A percentile compares a stretch with the other conserved stretches of the same genome.
phyloP scores from a whole-genome alignment of 306 rosid genomes.

The Rosa persica region DNA sequence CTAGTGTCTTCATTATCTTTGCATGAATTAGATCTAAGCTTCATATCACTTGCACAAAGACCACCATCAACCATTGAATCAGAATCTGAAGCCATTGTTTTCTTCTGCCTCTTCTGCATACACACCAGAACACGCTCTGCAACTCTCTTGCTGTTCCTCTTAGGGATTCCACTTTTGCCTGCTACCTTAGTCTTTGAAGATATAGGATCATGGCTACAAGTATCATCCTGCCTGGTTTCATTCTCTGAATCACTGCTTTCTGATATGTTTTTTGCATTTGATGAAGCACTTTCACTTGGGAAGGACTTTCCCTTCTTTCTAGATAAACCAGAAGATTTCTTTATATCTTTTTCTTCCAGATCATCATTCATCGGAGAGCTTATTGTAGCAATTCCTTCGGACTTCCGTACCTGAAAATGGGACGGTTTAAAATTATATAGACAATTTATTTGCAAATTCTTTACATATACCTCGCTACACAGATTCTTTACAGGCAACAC shows the following conservation, averaged over 20 bases:
- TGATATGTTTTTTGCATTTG: slow-evolving; percentile 76
- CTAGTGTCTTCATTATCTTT: slow-evolving; percentile 44
- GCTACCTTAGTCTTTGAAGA: slow-evolving; percentile 54
- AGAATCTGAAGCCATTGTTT: slow-evolving; percentile 69
- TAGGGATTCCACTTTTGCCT: slow-evolving; percentile 58
- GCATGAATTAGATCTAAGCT: slow-evolving; percentile 41
- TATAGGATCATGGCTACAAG: slow-evolving; percentile 46
- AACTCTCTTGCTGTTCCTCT: slow-evolving; percentile 95
- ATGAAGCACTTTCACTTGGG: slow-evolving; percentile 95
- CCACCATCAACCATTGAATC: slow-evolving; percentile 69
- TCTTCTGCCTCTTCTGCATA: slow-evolving; percentile 93
- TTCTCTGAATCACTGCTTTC: slow-evolving; percentile 97
- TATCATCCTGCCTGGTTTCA: slow-evolving; percentile 64
- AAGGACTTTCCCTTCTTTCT: slow-evolving; percentile 59
- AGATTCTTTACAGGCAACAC: slow-evolving; percentile 26
- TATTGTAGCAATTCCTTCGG: slow-evolving; percentile 49
- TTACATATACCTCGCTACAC: slow-evolving; percentile 13
- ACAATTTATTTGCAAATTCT: slow-evolving; percentile 12
- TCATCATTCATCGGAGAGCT: slow-evolving; percentile 53
- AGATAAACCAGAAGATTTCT: slow-evolving; percentile 51
- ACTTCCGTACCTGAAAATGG: slow-evolving; percentile 55
- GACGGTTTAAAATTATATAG: slow-evolving; percentile 30
- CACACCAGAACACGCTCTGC: slow-evolving; percentile 84
- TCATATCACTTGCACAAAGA: slow-evolving; percentile 44
- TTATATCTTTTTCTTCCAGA: slow-evolving; percentile 60